Evolutionary conservation across 2,329 filamentous ascomycete genomes (phyloP).

Genomic region (Dactylellina cionopaga): DNA sequence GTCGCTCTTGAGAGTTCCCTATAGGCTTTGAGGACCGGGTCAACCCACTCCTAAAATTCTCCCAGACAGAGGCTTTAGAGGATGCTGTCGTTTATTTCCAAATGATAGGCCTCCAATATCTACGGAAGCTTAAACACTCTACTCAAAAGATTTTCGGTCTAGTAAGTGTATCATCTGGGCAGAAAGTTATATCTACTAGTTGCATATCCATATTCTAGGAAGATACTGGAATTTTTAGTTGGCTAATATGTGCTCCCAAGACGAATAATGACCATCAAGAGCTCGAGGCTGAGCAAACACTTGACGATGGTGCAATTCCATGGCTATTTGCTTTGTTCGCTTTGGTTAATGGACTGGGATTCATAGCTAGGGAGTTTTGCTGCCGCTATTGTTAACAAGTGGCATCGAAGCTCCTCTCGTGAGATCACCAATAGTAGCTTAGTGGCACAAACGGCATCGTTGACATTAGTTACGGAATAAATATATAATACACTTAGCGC

Average conservation of each 20-base stretch:
- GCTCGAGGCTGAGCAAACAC: neutral
- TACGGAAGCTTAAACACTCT: neutral
- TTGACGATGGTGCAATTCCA: constrained; percentile 3
- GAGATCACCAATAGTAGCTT: too few relatives aligned
- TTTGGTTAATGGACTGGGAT: neutral
- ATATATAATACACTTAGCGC: too few relatives aligned
- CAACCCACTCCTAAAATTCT: neutral
- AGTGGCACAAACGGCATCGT: too few relatives aligned
- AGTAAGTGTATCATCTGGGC: too few relatives aligned
- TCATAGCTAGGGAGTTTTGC: neutral
- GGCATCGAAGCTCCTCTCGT: constrained; percentile 2
- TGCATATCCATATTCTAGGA: neutral
- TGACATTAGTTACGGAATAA: too few relatives aligned
- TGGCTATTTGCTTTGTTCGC: neutral
- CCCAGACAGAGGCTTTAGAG: constrained; percentile 8
- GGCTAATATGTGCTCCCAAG: neutral
- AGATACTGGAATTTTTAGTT: too few relatives aligned
- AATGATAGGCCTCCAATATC: neutral
- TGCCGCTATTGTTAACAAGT: neutral
- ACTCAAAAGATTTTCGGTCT: neutral
- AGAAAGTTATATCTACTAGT: too few relatives aligned
- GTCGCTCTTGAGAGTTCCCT: neutral
- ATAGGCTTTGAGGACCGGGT: neutral
- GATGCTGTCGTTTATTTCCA: neutral
- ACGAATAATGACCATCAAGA: too few relatives aligned